Evolutionary conservation across 306 rosid species (phyloP).

Genomic region (Carpinus viminea): DNA sequence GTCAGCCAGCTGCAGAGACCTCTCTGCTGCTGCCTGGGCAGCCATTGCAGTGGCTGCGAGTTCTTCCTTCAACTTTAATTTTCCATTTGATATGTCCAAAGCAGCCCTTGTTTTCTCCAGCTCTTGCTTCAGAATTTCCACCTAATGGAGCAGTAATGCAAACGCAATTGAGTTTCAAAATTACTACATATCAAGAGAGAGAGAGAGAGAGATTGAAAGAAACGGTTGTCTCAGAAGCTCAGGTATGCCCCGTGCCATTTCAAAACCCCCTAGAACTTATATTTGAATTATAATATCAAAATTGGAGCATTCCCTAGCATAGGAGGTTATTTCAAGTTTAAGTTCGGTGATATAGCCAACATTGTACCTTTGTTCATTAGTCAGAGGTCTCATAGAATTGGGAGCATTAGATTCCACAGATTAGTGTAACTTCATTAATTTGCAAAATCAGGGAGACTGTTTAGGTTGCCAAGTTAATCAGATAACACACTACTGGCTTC

Average conservation of each 20-base stretch:
- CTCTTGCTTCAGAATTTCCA: conserved; percentile 72
- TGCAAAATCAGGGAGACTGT: neutral
- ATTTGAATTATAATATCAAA: neutral
- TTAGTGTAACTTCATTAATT: neutral
- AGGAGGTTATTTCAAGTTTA: neutral
- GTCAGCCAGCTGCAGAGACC: conserved; percentile 69
- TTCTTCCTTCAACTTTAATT: conserved; percentile 69
- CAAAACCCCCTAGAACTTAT: neutral
- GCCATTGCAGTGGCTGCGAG: conserved; percentile 72
- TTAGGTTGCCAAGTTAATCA: neutral
- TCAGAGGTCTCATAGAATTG: neutral
- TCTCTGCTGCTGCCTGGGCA: conserved; percentile 88
- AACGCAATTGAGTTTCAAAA: conserved; percentile 7
- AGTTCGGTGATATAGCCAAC: neutral
- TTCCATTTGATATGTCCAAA: conserved; percentile 62
- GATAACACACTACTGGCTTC: neutral
- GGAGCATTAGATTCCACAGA: neutral
- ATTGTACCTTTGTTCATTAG: neutral
- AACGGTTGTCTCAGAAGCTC: neutral
- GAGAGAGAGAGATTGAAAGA: neutral
- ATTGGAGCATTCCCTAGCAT: neutral
- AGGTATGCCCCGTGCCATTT: neutral
- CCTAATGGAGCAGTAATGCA: conserved; percentile 36
- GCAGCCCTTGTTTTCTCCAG: conserved; percentile 68
- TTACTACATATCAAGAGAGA: conserved; percentile 7